Evolutionary conservation across 192 early-diverging fungal species (phyloP), one percentile per base, ranked within the genome.

Genomic region (Umbelopsis isabellina): DNA sequence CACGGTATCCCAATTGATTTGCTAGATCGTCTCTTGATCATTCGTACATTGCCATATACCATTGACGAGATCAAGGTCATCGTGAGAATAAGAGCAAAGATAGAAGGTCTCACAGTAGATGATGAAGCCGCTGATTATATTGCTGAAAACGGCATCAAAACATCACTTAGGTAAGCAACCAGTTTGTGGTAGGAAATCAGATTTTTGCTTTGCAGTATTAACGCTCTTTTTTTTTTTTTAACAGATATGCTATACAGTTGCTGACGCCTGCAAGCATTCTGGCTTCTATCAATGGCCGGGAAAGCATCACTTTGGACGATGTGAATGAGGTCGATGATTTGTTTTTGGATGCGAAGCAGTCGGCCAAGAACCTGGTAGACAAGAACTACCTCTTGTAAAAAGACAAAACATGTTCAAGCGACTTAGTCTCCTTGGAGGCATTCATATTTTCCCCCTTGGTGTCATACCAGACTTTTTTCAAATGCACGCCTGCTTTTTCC

Each of bases 1-100:
- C 98, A 99, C 72, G 98, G 98, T 68, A 91, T 99, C 72, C 98
- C 98, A 2, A 87, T 97, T 21, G 98, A 99, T 85, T 85, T 99
- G 21, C 82, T 97, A 66, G 98, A 99, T 78, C 89, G 98, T 27
- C 82, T 97, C 53, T 88, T 97, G 55, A 99, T 97, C 74, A 97
- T 99, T 67, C 89, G 94, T 70, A 99, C 98, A 25, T 78, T 89
- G 47, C 87, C 95, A 10, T 98, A 98, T 81, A 88, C 83, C 44
- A 86, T 90, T 68, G 85, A 90, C 2, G 97, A 98, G 64, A 89
- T 98, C 69, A 86, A 86, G 67, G 84, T 92, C 70, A 98, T 99
- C 73, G 79, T 99, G 58, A 85, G 85, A 49, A 99, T 97, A 61
- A 61, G 98, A 22, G 93, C 95, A 48, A 95, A 94, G 84, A 91